A percentile compares a stretch with the other conserved stretches of the same genome.
phyloP scores from a whole-genome alignment of 495 filamentous ascomycete genomes.

The Neohortaea acidophila region DNA sequence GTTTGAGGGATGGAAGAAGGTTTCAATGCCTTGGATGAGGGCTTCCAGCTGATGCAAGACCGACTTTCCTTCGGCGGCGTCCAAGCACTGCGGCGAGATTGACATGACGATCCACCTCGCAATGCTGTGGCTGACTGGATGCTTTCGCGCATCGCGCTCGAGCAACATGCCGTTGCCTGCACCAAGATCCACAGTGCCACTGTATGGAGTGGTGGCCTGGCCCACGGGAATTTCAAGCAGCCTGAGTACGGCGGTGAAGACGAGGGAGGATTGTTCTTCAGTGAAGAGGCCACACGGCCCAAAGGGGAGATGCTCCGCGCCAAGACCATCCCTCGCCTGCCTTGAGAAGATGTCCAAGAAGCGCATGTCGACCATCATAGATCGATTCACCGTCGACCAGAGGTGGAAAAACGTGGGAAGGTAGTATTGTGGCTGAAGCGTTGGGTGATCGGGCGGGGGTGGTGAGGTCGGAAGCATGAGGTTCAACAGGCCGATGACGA shows the following conservation, averaged over 20 bases:
- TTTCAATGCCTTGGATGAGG: slow-evolving; percentile 88
- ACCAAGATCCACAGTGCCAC: slow-evolving; percentile 58
- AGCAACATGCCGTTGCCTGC: slow-evolving; percentile 71
- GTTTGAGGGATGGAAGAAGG: slow-evolving; percentile 98
- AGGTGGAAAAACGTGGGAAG: slow-evolving; percentile 88
- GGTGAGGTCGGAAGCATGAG: slow-evolving; percentile 76
- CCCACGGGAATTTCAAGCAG: slow-evolving; percentile 93
- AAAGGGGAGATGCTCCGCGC: slow-evolving; percentile 61
- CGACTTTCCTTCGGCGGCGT: slow-evolving; percentile 47
- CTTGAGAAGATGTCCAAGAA: slow-evolving; percentile 84
- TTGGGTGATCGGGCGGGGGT: slow-evolving; percentile 49
- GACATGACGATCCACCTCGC: slow-evolving; percentile 94
- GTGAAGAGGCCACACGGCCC: slow-evolving; percentile 81
- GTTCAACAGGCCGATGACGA: slow-evolving; percentile 73
- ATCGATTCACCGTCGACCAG: slow-evolving; percentile 85
- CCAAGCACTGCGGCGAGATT: slow-evolving; percentile 69
- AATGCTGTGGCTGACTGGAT: slow-evolving; percentile 78
- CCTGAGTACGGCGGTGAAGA: slow-evolving; percentile 82
- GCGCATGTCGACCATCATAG: slow-evolving; percentile 69
- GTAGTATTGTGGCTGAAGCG: slow-evolving; percentile 67
- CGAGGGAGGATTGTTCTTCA: slow-evolving; percentile 75
- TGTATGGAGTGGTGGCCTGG: slow-evolving; percentile 87
- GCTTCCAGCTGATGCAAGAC: slow-evolving; percentile 78
- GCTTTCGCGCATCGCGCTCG: slow-evolving; percentile 82
- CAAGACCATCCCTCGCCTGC: slow-evolving; percentile 65